Percentiles rank a stretch among this genome's conserved stretches.
These are phyloP conservation scores for Lepraria neglecta DNA, from an alignment of 495 filamentous ascomycete genomes.

Conservation along the genomic window DNA sequence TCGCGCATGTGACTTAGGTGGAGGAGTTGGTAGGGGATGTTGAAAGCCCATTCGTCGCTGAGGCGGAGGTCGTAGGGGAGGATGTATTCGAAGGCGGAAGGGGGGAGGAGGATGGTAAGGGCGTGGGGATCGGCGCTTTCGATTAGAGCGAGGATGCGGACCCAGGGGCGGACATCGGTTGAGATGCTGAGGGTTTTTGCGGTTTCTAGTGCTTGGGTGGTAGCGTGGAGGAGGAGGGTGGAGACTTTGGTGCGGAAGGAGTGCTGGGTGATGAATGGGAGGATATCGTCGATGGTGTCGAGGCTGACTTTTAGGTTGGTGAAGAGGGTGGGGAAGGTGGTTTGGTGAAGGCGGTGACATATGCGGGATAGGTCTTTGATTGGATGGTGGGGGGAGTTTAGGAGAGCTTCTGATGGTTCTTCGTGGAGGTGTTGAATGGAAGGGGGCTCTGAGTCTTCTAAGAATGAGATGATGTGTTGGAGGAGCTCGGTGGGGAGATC, in stretches of 20 bases:
- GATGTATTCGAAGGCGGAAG: conserved; percentile 5
- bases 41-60: conserved; percentile 15
- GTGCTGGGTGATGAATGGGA: background rate
- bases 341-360: background rate
- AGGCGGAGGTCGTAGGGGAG: conserved; percentile 5
- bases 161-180: background rate
- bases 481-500: conserved; percentile 18
- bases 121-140: background rate
- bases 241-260: no score
- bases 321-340: conserved; percentile 1
- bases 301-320: background rate
- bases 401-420: conserved; percentile 7
- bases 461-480: conserved; percentile 17
- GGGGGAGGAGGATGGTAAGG: background rate
- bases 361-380: conserved; percentile 5
- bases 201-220: no score
- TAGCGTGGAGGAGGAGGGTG: background rate
- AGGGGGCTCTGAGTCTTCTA: conserved; percentile 1
- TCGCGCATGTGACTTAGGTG: background rate
- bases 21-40: conserved; percentile 16
- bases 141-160: background rate
- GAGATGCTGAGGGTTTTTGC: background rate
- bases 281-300: background rate
- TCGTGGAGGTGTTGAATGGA: background rate
- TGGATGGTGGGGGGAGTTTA: background rate